Conservation (phyloP, 768 basidiomycete genomes). For the Rhizopogon vulgaris region DNA sequence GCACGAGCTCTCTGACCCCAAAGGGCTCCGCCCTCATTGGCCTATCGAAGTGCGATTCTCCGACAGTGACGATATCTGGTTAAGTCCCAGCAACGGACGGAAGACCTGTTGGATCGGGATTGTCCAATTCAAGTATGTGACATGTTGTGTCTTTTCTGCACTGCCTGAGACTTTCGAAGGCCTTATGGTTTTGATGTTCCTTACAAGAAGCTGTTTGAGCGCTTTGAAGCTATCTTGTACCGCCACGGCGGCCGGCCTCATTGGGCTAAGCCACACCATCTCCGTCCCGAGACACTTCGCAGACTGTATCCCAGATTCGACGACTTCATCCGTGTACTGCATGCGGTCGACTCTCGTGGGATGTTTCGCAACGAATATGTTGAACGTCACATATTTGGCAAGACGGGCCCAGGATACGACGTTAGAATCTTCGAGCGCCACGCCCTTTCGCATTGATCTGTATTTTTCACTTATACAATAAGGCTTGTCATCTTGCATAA, state of each 20-base stretch:
- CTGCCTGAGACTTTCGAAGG: constrained; percentile 33
- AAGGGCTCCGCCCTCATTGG: constrained; percentile 84
- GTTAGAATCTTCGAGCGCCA: constrained; percentile 42
- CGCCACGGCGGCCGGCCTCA: constrained; percentile 81
- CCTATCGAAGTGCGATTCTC: constrained; percentile 91
- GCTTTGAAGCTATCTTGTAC: constrained; percentile 67
- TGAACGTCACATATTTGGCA: constrained; percentile 78
- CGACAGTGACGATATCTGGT: constrained; percentile 86
- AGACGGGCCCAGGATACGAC: constrained; percentile 31
- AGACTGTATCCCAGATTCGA: constrained; percentile 76
- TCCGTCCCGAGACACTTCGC: constrained; percentile 59
- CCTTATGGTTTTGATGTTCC: constrained; percentile 82
- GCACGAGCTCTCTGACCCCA: constrained; percentile 54
- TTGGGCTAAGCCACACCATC: constrained; percentile 90
- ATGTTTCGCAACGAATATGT: constrained; percentile 88
- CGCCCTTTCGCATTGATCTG: constrained; percentile 1
- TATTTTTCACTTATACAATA: not conserved
- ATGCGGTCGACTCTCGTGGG: constrained; percentile 66
- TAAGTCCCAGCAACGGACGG: constrained; percentile 79
- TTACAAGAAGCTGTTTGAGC: constrained; percentile 70
- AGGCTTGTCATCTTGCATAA: constrained; percentile 4
- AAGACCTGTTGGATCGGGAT: constrained; percentile 94
- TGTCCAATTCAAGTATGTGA: constrained; percentile 86
- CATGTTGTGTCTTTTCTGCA: constrained; percentile 1
- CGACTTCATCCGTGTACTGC: constrained; percentile 63